Base-by-base conservation (phyloP, 345 rosid species). In the Brassica cretica region DNA sequence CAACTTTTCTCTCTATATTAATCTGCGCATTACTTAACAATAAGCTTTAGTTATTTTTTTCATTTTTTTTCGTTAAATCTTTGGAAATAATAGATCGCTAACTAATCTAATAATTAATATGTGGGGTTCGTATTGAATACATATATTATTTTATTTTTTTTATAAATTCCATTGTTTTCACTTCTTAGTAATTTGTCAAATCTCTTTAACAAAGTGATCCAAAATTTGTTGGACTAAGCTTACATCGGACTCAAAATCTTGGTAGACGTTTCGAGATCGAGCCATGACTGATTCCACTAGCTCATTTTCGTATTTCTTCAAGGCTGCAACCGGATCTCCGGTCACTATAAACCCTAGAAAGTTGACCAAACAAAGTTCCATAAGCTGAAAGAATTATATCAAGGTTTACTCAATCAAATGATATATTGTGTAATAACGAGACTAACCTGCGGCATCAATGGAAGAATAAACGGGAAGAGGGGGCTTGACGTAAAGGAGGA, bases 401-500 rank as follows among this genome's bases (percentile, higher is more conserved):
- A 3, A 70, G 33, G n/a, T 14, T 49, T 14, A 8, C 51, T 59
- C 9, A 16, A 51, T 4, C 9, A 33, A 33, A 51, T 7, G 6
- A 63, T 70, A 51, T 51, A 5, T 71, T 15, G 3, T 8, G 19
- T 75, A 59, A 25, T 9, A 8, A 16, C 12, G 32, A 46, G 51
- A 64, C 68, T 68, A 74, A 87, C 97, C 95, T 27, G 96, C 87
- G 0, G 88, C 89, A 37, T 90, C 97, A 5, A 86, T 68, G 80
- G 90, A 78, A 33, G 94, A 87, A 84, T 85, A 83, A 68, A 88
- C 59, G 5, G 92, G 86, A 32, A 89, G 91, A 2, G 92, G 90
- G 0, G 97, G 95, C 83, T 94, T 92, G 14, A 89, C 97, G 35
- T 89, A 92, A 74, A 94, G 91, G 67, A 92, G 94, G 60, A 87